Evolutionary conservation across 495 filamentous ascomycete species (phyloP), one percentile per base, ranked within the genome.

Genomic region (Massariosphaeria phaeospora): DNA sequence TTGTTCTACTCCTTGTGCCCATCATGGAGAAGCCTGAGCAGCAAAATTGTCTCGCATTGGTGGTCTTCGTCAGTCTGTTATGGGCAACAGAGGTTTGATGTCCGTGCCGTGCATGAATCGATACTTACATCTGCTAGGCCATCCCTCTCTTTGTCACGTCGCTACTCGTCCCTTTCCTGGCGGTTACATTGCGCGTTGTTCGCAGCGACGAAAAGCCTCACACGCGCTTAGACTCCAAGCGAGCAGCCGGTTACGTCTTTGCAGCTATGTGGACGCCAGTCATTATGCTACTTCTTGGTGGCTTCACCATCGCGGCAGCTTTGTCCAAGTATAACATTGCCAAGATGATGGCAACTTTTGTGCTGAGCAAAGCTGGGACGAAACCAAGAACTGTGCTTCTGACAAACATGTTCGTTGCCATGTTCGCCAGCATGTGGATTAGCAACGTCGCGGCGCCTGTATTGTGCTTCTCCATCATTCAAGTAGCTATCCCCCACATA

Each of bases 191-290:
- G 23, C 78, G 78, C 29, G 88, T 99, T 41, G 88, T 96, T 57
- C 82, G 90, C 42, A 79, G 81, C 17, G 86, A 90, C 26, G 76
- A 80, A 5, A 81, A 80, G 63, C 84, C 84, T 0, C 74, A 90
- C 61, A 60, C 70, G 25, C 82, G 91, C 26, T 73, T 97, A 13
- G 76, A 76, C 20, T 77, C 88, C 1, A 86, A 87, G 60, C 76
- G 79, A 23, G 89, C 93, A 4, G 84, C 89, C 0, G 76, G 76
- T 45, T 89, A 84, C 64, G 83, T 96, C 30, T 96, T 97, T 62
- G 74, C 88, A 25, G 83, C 93, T 17, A 99, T 99, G 93, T 99
- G 93, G 93, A 96, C 91, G 9, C 90, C 94, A 0, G 93, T 97
- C 27, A 99, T 99, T 58, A 97, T 97, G 94, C 79, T 99, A 11